phyloP scores from a whole-genome alignment of 441 rosid species.

The Gossypium armourianum region DNA sequence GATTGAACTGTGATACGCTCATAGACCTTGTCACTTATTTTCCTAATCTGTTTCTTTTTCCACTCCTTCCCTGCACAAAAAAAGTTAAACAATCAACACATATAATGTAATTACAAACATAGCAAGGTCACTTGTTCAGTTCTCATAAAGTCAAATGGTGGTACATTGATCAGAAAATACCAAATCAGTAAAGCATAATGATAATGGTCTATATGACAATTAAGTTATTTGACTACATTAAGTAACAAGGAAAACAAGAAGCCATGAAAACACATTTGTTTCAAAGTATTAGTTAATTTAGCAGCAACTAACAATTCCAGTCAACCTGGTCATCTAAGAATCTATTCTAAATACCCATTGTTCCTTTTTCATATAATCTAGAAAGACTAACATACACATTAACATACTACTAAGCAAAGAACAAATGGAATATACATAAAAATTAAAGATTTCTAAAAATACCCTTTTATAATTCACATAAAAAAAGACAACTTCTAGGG shows the following conservation, averaged over 20 bases:
- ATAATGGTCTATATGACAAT: neutral
- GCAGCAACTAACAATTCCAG: neutral
- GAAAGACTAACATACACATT: neutral
- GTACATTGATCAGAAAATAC: neutral
- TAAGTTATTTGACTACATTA: neutral
- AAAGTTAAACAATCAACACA: neutral
- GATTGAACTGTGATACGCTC: constrained; percentile 38
- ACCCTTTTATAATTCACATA: neutral
- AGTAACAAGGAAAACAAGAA: neutral
- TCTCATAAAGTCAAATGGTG: neutral
- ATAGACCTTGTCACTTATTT: constrained; percentile 54
- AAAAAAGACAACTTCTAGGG: neutral
- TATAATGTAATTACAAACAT: neutral
- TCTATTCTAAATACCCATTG: neutral
- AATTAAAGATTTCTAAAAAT: neutral
- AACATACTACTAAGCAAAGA: too few relatives aligned
- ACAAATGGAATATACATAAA: neutral
- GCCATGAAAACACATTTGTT: neutral
- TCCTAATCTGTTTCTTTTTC: constrained; percentile 55
- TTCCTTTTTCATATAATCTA: neutral
- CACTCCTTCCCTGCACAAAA: constrained; percentile 57
- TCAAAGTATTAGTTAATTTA: neutral
- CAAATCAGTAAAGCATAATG: too few relatives aligned
- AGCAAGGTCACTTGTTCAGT: neutral
- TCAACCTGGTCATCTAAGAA: neutral